These are phyloP conservation scores for Ceratocystis cubensis DNA, from an alignment of 2,329 filamentous ascomycete genomes.

Conservation along the genomic window DNA sequence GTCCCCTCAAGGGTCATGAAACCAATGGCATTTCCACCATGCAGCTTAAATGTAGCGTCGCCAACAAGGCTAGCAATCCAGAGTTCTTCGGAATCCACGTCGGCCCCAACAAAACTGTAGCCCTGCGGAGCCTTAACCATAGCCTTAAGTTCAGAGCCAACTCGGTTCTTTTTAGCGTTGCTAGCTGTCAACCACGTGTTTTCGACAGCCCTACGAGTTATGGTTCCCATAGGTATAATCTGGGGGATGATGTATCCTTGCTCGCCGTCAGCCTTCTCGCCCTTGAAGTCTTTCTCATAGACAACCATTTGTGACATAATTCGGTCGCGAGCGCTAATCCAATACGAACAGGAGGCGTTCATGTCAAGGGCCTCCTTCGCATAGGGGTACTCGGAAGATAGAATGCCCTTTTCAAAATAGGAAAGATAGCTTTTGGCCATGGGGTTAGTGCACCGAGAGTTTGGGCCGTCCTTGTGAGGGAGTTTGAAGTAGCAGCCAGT, in stretches of 20 bases:
- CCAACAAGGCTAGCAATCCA: constrained; percentile 96
- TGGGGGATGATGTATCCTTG: constrained; percentile 82
- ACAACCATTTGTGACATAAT: constrained; percentile 95
- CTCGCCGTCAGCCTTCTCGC: constrained; percentile 23
- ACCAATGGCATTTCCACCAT: constrained; percentile 91
- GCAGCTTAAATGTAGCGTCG: constrained; percentile 85
- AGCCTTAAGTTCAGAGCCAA: constrained; percentile 91
- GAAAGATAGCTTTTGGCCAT: constrained; percentile 81
- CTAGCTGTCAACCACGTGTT: constrained; percentile 98
- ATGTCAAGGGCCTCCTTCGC: constrained; percentile 94
- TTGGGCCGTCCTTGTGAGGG: constrained; percentile 88
- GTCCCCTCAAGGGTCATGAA: constrained; percentile 99
- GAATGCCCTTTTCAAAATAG: constrained; percentile 79
- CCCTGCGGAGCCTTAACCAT: constrained; percentile 89
- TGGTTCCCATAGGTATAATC: constrained; percentile 95
- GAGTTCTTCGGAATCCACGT: constrained; percentile 92
- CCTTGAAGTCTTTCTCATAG: constrained; percentile 51
- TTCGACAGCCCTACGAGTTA: constrained; percentile 86
- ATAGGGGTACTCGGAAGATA: constrained; percentile 78
- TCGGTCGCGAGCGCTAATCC: constrained; percentile 88
- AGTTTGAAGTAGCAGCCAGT: constrained; percentile 72
- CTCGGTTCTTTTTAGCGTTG: constrained; percentile 90
- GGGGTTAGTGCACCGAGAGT: constrained; percentile 70
- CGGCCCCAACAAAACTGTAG: constrained; percentile 88
- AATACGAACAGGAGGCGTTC: constrained; percentile 98